Percentiles rank a stretch among this genome's conserved stretches.
phyloP scores from a whole-genome alignment of 768 basidiomycete genomes.

The Boletus huronensis region DNA sequence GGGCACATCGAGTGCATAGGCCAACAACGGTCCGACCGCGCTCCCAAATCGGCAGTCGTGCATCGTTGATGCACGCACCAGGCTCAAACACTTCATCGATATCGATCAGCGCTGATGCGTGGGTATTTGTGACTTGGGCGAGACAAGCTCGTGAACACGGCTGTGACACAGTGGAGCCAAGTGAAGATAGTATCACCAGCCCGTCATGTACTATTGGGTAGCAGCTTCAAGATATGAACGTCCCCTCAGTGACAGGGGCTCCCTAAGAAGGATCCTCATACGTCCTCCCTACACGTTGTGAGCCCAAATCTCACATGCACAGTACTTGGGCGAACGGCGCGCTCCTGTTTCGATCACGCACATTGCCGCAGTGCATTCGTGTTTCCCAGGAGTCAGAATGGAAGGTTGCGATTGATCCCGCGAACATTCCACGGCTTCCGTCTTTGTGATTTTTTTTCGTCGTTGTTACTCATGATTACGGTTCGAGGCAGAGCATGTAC shows the following conservation, averaged over 20 bases:
- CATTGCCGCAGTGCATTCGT: background rate
- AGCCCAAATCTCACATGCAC: background rate
- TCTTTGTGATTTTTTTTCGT: background rate
- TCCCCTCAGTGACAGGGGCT: background rate
- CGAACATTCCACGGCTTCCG: conserved; percentile 1
- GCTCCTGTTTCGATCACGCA: conserved; percentile 1
- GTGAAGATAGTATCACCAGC: background rate
- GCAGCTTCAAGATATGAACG: background rate
- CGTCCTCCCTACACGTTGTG: conserved; percentile 14
- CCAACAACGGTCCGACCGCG: background rate
- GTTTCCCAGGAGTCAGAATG: conserved; percentile 14
- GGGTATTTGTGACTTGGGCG: background rate
- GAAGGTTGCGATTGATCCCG: conserved; percentile 10
- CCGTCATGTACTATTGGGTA: background rate
- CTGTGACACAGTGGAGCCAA: background rate
- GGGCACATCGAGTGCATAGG: background rate
- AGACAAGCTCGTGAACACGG: background rate
- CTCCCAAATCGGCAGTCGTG: background rate
- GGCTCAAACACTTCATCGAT: background rate
- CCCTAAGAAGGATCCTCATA: conserved; percentile 4
- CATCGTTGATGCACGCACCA: background rate
- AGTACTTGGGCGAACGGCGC: background rate
- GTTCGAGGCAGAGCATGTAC: background rate
- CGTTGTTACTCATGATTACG: background rate
- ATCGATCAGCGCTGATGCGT: background rate